Base-by-base conservation (phyloP, 495 filamentous ascomycete genomes). In the Niebla homalea region DNA sequence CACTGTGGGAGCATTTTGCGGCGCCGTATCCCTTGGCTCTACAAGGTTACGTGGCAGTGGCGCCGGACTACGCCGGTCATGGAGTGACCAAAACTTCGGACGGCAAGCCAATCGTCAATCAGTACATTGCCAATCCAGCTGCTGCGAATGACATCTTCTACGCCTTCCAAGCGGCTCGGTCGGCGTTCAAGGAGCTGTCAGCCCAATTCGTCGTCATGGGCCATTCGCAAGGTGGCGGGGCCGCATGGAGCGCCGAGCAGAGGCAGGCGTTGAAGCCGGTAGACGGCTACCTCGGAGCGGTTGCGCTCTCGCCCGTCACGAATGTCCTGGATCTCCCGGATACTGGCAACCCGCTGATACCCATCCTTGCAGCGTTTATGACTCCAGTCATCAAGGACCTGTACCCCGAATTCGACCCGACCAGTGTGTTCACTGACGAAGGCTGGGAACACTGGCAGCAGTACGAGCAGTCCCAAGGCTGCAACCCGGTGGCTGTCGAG, bases 51-150 rank as follows among this genome's bases (percentile, higher is more conserved):
- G 74, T 68, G 14, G 75, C 77, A 6, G 63, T 80, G n/a, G 74
- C 67, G 0, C 62, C 76, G 1, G 76, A 80, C 55, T 78, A 75
- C 54, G 73, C 70, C 6, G 76, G 76, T 2, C 66, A 76, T 0
- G 76, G 76, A 25, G 63, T 78, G 25, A 54, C 50, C 32, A 62
- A 54, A 16, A 57, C 53, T 20, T 57, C 60, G 46, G 57, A 66
- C 32, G 68, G 65, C 11, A 63, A 58, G 36, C 43, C 53, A 6
- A 66, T 71, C 39, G 48, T 52, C 16, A 72, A 78, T 58, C 25
- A 49, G 42, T 73, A 67, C 35, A 52, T 61, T 1, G 60, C 65
- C 15, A 50, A 56, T 19, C 59, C 62, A 0, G 57, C 59, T 10
- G 53, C 60, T 16, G 73, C 70, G 1, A 64, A 69, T 44, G 73